A percentile compares a stretch with the other conserved stretches of the same genome.
These are phyloP conservation scores for Alternaria sp. DNA, from an alignment of 2,329 filamentous ascomycete species.

Conservation along the genomic window DNA sequence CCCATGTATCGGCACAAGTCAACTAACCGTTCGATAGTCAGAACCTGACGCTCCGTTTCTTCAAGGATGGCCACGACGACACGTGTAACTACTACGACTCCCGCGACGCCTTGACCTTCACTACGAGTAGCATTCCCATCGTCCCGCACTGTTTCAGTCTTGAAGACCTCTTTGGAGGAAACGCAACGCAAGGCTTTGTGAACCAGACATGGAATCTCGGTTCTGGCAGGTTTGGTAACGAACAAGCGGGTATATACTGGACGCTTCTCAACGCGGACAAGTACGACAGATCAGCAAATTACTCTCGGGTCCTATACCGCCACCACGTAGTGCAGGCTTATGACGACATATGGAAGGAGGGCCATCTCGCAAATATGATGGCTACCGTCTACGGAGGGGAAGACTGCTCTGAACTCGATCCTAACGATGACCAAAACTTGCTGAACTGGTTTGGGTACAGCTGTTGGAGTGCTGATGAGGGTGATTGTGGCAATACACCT, in stretches of 20 bases:
- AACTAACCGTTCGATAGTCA: background rate
- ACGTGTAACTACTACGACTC: background rate
- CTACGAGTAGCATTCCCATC: background rate
- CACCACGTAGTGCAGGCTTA: background rate
- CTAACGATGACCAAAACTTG: background rate
- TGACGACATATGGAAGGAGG: background rate
- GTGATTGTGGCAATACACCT: background rate
- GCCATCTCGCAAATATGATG: background rate
- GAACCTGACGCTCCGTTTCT: background rate
- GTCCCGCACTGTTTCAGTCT: background rate
- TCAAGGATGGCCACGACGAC: background rate
- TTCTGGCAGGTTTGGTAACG: background rate
- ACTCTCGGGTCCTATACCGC: background rate
- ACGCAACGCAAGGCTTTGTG: background rate
- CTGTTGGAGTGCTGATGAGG: background rate
- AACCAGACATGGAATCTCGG: background rate
- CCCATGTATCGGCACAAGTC: background rate
- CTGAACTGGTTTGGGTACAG: background rate
- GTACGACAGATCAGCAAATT: background rate
- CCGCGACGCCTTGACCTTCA: background rate
- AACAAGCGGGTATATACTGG: background rate
- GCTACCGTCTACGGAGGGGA: background rate
- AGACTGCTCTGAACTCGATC: background rate
- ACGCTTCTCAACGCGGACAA: background rate
- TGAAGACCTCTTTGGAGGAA: background rate